phyloP scores from a whole-genome alignment of 2,329 filamentous ascomycete species.

The Monosporascus ibericus region DNA sequence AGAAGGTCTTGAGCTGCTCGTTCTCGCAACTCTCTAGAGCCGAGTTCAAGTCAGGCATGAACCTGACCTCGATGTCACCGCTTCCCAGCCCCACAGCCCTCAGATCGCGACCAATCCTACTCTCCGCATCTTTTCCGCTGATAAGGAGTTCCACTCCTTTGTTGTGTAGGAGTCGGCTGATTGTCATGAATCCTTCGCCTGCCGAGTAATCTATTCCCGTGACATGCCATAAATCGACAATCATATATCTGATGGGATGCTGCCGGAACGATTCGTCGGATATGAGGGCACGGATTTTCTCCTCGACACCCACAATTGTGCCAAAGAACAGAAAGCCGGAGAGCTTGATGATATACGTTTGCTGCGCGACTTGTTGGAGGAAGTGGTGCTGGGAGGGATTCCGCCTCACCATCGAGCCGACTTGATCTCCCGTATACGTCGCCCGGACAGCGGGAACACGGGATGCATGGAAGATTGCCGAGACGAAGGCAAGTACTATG shows the following conservation, averaged over 20 bases:
- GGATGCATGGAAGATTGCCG: slow-evolving; percentile 86
- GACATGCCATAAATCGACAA: slow-evolving; percentile 84
- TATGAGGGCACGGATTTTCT: slow-evolving; percentile 74
- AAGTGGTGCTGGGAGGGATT: slow-evolving; percentile 87
- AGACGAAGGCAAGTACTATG: slow-evolving; percentile 85
- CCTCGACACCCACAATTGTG: slow-evolving; percentile 92
- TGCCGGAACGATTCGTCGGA: slow-evolving; percentile 73
- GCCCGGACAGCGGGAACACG: slow-evolving; percentile 82
- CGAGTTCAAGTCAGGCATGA: slow-evolving; percentile 87
- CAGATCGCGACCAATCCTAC: slow-evolving; percentile 70
- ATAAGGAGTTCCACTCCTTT: slow-evolving; percentile 77
- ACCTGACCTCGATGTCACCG: slow-evolving; percentile 65
- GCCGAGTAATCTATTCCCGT: slow-evolving; percentile 94
- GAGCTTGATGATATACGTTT: slow-evolving; percentile 88
- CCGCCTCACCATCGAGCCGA: slow-evolving; percentile 85
- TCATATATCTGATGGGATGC: slow-evolving; percentile 79
- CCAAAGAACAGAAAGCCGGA: slow-evolving; percentile 97
- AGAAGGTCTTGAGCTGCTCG: slow-evolving; percentile 77
- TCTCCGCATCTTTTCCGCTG: slow-evolving; percentile 72
- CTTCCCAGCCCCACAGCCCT: slow-evolving; percentile 77
- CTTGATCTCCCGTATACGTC: slow-evolving; percentile 83
- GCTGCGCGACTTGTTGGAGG: slow-evolving; percentile 74
- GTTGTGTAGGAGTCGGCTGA: slow-evolving; percentile 74
- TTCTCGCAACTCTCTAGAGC: slow-evolving; percentile 95
- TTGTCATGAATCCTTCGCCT: slow-evolving; percentile 87